These are phyloP conservation scores for Rosa lucieae DNA, from an alignment of 306 rosid species.

Conservation along the genomic window DNA sequence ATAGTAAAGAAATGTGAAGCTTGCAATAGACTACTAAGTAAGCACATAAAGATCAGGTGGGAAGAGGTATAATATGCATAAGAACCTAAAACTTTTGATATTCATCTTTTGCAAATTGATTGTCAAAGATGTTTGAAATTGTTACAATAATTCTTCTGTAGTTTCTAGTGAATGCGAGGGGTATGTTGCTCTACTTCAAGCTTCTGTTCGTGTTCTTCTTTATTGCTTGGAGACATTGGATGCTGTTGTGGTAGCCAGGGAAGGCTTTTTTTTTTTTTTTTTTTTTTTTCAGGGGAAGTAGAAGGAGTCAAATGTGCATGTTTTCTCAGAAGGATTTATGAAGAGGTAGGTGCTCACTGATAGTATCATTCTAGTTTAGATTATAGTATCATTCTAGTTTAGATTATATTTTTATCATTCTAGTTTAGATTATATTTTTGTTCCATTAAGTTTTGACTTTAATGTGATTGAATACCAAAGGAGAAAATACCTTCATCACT, in stretches of 20 bases:
- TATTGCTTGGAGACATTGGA: constrained; percentile 71
- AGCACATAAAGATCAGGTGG: not conserved
- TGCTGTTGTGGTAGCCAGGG: constrained; percentile 28
- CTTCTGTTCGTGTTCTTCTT: constrained; percentile 75
- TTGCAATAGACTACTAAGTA: not conserved
- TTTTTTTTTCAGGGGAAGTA: constrained; percentile 58
- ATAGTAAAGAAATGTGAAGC: not conserved
- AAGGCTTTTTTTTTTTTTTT: constrained; percentile 35
- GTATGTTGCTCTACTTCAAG: constrained; percentile 65
- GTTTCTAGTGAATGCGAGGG: constrained; percentile 64
- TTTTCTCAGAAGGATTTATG: constrained; percentile 70
- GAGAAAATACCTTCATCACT: not conserved
- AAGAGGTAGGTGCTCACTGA: constrained; percentile 61
- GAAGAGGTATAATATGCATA: not conserved
- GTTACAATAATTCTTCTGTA: constrained; percentile 15
- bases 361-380: not conserved
- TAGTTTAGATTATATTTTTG: not conserved
- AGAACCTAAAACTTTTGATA: not conserved
- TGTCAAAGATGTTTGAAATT: not conserved
- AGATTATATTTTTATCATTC: not conserved
- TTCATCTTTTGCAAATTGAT: not conserved
- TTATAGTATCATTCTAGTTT: not conserved
- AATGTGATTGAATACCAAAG: not conserved
- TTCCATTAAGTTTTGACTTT: not conserved
- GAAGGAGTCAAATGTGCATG: constrained; percentile 86